Conservation (phyloP, 306 rosid genomes). For the Dryas drummondii region DNA sequence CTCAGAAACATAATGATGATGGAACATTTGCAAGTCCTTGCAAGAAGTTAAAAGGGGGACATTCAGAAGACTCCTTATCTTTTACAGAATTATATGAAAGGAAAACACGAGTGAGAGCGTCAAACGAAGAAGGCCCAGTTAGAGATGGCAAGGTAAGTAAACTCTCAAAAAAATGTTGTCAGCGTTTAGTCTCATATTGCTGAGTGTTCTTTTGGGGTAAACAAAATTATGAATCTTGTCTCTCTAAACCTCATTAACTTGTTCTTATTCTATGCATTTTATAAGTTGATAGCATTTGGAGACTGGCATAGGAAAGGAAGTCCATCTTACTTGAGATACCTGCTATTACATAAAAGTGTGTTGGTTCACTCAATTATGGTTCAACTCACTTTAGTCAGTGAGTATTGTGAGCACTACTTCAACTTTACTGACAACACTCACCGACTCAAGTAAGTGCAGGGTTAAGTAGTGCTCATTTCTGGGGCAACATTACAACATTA, state of each 20-base stretch:
- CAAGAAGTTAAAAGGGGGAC: conserved; percentile 1
- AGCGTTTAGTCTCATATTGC: neutral
- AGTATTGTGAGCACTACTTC: neutral
- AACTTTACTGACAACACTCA: neutral
- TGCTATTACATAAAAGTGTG: neutral
- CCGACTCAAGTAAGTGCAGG: neutral
- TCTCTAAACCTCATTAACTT: neutral
- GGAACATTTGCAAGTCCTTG: neutral
- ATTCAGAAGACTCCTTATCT: conserved; percentile 5
- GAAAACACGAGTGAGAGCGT: neutral
- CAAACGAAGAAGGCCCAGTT: neutral
- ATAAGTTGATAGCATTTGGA: neutral
- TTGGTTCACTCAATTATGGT: neutral
- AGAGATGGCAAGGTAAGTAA: conserved; percentile 9
- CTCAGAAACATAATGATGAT: neutral
- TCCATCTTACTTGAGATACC: neutral
- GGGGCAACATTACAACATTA: neutral
- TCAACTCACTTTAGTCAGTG: neutral
- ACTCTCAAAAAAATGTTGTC: neutral
- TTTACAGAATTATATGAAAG: neutral
- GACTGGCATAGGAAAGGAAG: neutral
- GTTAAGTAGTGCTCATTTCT: neutral
- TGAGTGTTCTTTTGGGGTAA: neutral
- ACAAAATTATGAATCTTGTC: neutral
- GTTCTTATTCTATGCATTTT: neutral